Evolutionary conservation across 768 basidiomycete genomes (phyloP), one percentile per base, ranked within the genome.

Genomic region (Lyophyllum decastes): DNA sequence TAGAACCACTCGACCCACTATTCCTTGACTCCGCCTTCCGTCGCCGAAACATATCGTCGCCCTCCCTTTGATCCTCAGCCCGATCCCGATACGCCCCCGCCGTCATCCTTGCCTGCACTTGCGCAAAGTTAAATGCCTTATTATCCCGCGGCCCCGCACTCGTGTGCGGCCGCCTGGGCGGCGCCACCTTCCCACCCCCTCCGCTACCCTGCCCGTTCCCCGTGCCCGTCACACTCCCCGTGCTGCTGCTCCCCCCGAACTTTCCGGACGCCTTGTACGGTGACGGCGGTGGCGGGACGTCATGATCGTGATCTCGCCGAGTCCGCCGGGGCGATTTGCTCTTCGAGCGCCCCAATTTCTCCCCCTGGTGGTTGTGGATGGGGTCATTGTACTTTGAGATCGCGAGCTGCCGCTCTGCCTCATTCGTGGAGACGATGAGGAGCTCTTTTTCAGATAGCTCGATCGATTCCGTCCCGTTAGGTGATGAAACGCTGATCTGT

Each of bases 381-480:
- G 72, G 61, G 59, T 87, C 84, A 45, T 74, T 77, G 70, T 83
- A 88, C 70, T 83, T 85, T 26, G 83, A 77, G 49, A 83, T 67
- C 22, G 89, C 90, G 49, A 85, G 74, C 60, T 82, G 81, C 22
- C 90, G 83, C 68, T 92, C 87, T 12, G 81, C 71, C 47, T 85
- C 86, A 70, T 86, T 91, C 0, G 87, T 89, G 16, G 86, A 81
- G n/a, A 88, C 83, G 47, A 90, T 73, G 12, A 76, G 70, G 34
- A 92, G 72, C 67, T 91, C 89, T 61, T 81, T 78, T 57, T 89
- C 88, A 41, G 81, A 82, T 16, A 92, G 82, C 57, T 90, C 90
- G 49, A 90, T 71, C 0, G 84, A 80, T 64, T 90, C 88, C 11
- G 85, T 85, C 24, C 82, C 86, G 25, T 78, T 78, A 26, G 84